Conservation (phyloP, 345 rosid genomes). For the Arabis alpina region DNA sequence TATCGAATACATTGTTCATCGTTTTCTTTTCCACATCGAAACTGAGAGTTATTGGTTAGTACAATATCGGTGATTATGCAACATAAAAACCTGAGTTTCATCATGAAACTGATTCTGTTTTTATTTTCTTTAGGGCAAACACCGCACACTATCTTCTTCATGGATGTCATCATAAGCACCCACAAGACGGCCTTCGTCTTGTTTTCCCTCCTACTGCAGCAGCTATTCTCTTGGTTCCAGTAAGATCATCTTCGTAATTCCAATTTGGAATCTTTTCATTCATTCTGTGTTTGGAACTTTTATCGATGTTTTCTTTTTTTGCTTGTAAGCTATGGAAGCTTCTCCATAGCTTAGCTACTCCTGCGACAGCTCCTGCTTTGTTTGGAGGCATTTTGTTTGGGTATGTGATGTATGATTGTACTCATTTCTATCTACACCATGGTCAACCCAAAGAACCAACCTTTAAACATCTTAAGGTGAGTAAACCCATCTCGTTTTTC, state of each 20-base stretch:
- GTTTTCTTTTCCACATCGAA: slow-evolving; percentile 91
- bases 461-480: slow-evolving; percentile 63
- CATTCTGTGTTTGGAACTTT: slow-evolving; percentile 5
- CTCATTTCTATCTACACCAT: slow-evolving; percentile 78
- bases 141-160: slow-evolving; percentile 82
- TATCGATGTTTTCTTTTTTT: not conserved
- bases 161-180: slow-evolving; percentile 94
- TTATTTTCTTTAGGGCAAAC: slow-evolving; percentile 64
- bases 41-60: slow-evolving; percentile 88
- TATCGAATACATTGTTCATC: slow-evolving; percentile 88
- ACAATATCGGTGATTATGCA: not conserved
- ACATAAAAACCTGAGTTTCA: not conserved
- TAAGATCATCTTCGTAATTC: slow-evolving; percentile 40
- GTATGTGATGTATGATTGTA: slow-evolving; percentile 68
- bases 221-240: slow-evolving; percentile 68
- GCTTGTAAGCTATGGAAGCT: slow-evolving; percentile 58
- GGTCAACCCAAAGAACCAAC: slow-evolving; percentile 60
- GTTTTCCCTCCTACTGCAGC: slow-evolving; percentile 88
- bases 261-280: slow-evolving; percentile 11
- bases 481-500: not conserved
- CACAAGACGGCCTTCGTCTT: slow-evolving; percentile 84
- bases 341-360: slow-evolving; percentile 51
- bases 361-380: slow-evolving; percentile 63
- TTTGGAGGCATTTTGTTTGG: slow-evolving; percentile 73
- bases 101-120: slow-evolving; percentile 17